phyloP scores from a whole-genome alignment of 805 yeast genomes.

The Metschnikowia similis region DNA sequence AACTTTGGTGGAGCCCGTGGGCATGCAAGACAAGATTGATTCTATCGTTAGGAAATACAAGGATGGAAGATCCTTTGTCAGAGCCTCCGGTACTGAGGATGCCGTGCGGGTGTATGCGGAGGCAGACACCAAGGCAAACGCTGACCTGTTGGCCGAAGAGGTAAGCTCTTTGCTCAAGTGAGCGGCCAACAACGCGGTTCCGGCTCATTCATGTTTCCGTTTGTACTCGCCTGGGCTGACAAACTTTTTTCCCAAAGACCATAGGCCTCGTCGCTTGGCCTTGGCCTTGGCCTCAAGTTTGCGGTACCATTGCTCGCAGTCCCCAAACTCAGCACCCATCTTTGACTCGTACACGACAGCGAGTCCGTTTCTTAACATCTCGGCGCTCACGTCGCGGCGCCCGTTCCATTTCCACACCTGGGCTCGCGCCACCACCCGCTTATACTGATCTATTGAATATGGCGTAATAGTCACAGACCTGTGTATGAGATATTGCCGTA shows the following conservation, averaged over 20 bases:
- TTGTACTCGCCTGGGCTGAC: conserved; percentile 81
- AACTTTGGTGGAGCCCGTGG: conserved; percentile 67
- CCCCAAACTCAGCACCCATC: conserved; percentile 80
- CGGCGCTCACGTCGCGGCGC: conserved; percentile 73
- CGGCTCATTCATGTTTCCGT: conserved; percentile 16
- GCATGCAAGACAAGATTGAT: conserved; percentile 73
- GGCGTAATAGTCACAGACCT: conserved; percentile 72
- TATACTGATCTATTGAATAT: conserved; percentile 80
- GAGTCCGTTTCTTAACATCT: conserved; percentile 79
- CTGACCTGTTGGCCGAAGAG: conserved; percentile 24
- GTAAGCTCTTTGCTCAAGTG: conserved; percentile 26
- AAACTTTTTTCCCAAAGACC: conserved; percentile 52
- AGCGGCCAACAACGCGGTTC: not conserved
- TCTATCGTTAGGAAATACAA: conserved; percentile 49
- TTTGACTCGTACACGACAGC: conserved; percentile 88
- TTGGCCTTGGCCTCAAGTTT: conserved; percentile 60
- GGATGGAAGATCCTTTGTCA: conserved; percentile 81
- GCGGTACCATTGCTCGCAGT: conserved; percentile 57
- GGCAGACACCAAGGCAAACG: conserved; percentile 47
- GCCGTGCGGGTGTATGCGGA: conserved; percentile 96
- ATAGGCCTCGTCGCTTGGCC: conserved; percentile 56
- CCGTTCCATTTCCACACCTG: conserved; percentile 57
- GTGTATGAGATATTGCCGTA: conserved; percentile 61
- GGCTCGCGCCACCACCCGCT: conserved; percentile 79
- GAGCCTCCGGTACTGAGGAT: conserved; percentile 97